Evolutionary conservation across 805 yeast species (phyloP).

Genomic region (Barnettozyma populi): DNA sequence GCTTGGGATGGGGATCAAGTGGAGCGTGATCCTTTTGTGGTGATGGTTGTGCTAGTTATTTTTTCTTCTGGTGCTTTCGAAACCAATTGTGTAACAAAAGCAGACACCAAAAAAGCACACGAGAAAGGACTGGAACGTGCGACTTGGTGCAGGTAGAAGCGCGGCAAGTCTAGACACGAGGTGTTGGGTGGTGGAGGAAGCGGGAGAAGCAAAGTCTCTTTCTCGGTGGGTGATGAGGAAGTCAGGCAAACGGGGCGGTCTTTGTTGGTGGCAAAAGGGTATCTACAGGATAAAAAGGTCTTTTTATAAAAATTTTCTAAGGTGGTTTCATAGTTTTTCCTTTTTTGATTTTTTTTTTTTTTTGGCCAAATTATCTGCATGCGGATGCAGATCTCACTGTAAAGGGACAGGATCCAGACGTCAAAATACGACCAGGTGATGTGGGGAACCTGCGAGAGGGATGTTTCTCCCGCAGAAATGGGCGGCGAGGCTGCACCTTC

Average conservation of each 20-base stretch:
- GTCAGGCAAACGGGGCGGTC: background rate
- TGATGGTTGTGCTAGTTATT: background rate
- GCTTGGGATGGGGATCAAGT: background rate
- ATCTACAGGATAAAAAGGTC: background rate
- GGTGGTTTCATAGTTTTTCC: background rate
- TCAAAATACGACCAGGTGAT: background rate
- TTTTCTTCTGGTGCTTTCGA: background rate
- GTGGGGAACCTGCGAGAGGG: background rate
- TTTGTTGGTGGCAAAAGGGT: background rate
- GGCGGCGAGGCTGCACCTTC: background rate
- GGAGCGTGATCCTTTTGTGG: background rate
- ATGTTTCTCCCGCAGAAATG: background rate
- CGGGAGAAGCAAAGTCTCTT: conserved; percentile 1
- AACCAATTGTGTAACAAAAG: background rate
- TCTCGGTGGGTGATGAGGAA: background rate
- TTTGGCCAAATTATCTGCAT: conserved; percentile 1
- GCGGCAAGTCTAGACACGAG: background rate
- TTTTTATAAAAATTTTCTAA: background rate
- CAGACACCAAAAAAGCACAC: background rate
- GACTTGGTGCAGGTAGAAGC: background rate
- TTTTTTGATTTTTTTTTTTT: background rate
- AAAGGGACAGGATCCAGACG: conserved; percentile 2
- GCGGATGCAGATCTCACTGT: conserved; percentile 2
- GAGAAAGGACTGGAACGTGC: background rate
- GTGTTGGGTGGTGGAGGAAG: background rate